Conservation (phyloP, 1,284 basidiomycete species). For the Papiliotrema fonsecae region DNA sequence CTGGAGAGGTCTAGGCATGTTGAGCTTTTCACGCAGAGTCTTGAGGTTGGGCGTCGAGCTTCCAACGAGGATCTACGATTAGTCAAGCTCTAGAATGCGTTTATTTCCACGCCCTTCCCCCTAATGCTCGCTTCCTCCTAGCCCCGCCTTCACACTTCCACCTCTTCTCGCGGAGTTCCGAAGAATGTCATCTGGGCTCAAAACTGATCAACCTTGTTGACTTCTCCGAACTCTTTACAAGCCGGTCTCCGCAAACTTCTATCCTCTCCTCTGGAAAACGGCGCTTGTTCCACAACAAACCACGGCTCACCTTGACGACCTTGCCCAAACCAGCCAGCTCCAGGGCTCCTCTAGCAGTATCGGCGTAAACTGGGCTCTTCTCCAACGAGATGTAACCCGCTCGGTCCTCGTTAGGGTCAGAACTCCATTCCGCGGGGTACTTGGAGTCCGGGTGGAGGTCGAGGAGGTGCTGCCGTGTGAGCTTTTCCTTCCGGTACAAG, state of each 20-base stretch:
- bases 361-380: conserved; percentile 34
- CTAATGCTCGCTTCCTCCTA: too few relatives aligned
- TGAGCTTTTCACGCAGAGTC: conserved; percentile 25
- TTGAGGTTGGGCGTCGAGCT: conserved; percentile 28
- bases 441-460: conserved; percentile 22
- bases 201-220: too few relatives aligned
- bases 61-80: conserved; percentile 32
- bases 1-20: conserved; percentile 25
- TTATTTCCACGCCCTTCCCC: not conserved
- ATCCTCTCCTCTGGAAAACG: too few relatives aligned
- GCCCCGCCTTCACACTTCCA: too few relatives aligned
- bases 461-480: conserved; percentile 21
- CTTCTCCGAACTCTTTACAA: too few relatives aligned
- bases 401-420: conserved; percentile 16
- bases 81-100: too few relatives aligned
- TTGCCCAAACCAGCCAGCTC: conserved; percentile 32
- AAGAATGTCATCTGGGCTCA: too few relatives aligned
- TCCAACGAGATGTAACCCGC: conserved; percentile 41
- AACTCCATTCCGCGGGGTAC: conserved; percentile 28
- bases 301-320: conserved; percentile 29
- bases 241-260: too few relatives aligned
- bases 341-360: conserved; percentile 29
- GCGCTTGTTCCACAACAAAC: too few relatives aligned
- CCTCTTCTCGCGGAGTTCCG: too few relatives aligned
- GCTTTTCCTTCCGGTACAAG: not conserved